phyloP scores from a whole-genome alignment of 257 asterid species.

The Lycium ferocissimum region DNA sequence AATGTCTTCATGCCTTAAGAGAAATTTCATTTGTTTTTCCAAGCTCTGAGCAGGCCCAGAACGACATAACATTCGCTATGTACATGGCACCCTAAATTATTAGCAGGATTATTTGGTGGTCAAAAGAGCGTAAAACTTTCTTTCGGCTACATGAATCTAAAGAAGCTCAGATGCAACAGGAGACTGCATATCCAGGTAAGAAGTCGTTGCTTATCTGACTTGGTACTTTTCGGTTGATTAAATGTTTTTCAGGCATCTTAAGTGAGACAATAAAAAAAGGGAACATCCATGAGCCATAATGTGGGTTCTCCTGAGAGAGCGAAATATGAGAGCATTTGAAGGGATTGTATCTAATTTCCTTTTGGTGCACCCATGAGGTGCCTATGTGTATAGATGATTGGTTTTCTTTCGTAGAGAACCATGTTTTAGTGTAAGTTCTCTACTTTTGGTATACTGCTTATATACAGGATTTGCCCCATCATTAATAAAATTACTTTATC shows the following conservation, averaged over 20 bases:
- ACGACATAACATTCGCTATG: not conserved
- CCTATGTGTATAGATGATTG: not conserved
- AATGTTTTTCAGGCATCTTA: not conserved
- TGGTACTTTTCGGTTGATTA: not conserved
- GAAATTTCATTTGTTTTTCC: not conserved
- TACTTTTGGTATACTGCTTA: not conserved
- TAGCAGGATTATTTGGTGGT: not conserved
- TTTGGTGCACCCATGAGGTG: not conserved
- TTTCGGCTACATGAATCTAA: slow-evolving; percentile 13
- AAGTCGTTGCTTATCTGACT: not conserved
- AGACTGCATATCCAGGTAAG: not conserved
- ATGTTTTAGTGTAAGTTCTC: not conserved
- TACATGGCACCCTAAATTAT: not conserved
- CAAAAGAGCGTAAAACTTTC: not conserved
- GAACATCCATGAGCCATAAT: not conserved
- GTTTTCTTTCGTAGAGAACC: not conserved
- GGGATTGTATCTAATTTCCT: not conserved
- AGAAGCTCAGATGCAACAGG: not conserved
- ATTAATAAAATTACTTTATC: not conserved
- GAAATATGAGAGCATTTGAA: not conserved
- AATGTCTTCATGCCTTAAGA: not conserved
- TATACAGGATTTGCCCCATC: not conserved
- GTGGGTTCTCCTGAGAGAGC: not conserved
- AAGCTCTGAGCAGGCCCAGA: not conserved
- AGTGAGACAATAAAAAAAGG: not conserved